These are phyloP conservation scores for Oxyria digyna DNA, from an alignment of 148 eudicot species.

Conservation along the genomic window DNA sequence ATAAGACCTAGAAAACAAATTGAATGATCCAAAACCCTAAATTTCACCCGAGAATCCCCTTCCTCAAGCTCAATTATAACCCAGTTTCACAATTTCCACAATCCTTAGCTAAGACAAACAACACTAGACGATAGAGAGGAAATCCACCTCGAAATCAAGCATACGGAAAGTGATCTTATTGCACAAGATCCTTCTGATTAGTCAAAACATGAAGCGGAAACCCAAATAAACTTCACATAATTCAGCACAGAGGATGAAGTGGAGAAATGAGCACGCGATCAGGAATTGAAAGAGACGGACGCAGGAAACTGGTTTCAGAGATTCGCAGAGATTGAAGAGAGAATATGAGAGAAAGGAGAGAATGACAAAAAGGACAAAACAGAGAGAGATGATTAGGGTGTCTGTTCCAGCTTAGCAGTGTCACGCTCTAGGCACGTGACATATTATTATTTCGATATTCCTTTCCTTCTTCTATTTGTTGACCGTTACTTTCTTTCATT, in stretches of 20 bases:
- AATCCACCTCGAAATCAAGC: neutral
- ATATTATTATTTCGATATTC: neutral
- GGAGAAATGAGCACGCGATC: neutral
- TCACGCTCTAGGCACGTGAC: slow-evolving; percentile 1
- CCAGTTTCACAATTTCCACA: slow-evolving; percentile 3
- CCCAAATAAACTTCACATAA: neutral
- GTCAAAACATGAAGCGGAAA: slow-evolving; percentile 1
- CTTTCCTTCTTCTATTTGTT: neutral
- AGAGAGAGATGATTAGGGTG: slow-evolving; percentile 5
- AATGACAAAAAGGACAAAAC: slow-evolving; percentile 2
- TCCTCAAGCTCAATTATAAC: slow-evolving; percentile 4
- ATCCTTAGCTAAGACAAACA: neutral
- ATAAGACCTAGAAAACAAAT: neutral
- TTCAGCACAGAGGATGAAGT: neutral
- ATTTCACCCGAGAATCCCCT: neutral
- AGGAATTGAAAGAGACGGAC: neutral
- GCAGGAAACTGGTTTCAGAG: slow-evolving; percentile 1
- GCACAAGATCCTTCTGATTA: neutral
- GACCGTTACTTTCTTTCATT: neutral
- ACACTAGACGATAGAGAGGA: neutral
- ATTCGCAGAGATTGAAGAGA: slow-evolving; percentile 4
- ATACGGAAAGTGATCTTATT: neutral
- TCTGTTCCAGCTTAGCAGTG: neutral
- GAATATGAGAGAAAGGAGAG: neutral
- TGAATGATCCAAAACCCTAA: neutral